Base-by-base conservation (phyloP, 2,329 filamentous ascomycete species). In the Colletotrichum agaves region DNA sequence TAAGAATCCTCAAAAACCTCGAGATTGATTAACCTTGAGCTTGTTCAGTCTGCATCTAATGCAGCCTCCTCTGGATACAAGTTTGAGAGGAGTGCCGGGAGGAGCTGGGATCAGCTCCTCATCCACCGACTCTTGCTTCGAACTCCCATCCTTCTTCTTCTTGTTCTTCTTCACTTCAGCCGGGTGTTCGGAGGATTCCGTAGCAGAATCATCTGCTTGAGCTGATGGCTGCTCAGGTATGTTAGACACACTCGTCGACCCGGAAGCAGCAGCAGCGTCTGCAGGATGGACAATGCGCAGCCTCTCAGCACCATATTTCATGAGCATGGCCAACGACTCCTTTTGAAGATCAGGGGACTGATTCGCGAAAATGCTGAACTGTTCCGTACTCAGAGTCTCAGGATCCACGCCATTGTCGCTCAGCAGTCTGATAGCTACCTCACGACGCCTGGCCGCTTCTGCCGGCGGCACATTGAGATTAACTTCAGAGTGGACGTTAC, bases 311-410 rank as follows among this genome's bases (percentile, higher is more conserved):
- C 87, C 87, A 62, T 88, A 88, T 71, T 82, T 83, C 0, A 82
- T 80, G 11, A 89, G 78, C 85, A 89, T 86, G 1, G 78, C 80
- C 13, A 89, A 75, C 0, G 87, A 89, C 60, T 85, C 81, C 59
- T 78, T 77, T 70, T 89, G 87, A 5, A 88, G 75, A 3, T 83
- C 80, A 0, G 86, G 85, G 0, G 86, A 83, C 74, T 89, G 87
- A 61, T 89, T 89, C 8, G 86, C 80, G 70, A 89, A 87, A 15
- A 88, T 89, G 70, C 78, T 83, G 68, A 89, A 87, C 72, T 89
- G 87, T 50, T 88, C 86, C 4, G 75, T 69, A 0, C 84, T 86
- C 10, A 89, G 76, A 0, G 85, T 84, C 2, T 78, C 76, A 1
- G 85, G 85, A 41, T 87, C 82, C n/a, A 89, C 81, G 4, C 79